These are phyloP conservation scores for Ustilago nuda DNA, from an alignment of 1,284 basidiomycete species.

Conservation along the genomic window DNA sequence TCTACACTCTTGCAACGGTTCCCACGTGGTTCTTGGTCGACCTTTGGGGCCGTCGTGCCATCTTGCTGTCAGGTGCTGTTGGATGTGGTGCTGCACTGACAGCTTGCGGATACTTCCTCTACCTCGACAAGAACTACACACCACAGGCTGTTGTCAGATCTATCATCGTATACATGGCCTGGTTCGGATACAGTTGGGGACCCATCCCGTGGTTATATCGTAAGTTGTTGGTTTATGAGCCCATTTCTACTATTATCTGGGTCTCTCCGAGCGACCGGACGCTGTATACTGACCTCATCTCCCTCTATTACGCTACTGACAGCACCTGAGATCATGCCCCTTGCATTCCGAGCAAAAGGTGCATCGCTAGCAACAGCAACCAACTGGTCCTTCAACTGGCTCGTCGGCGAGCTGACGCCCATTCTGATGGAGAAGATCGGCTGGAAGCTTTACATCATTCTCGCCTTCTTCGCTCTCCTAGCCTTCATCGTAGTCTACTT, in stretches of 20 bases:
- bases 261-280: too few relatives aligned
- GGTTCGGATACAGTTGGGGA: constrained; percentile 80
- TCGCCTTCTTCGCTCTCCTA: constrained; percentile 91
- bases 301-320: neutral
- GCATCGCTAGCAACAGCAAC: constrained; percentile 72
- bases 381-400: constrained; percentile 76
- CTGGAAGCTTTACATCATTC: constrained; percentile 96
- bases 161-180: constrained; percentile 90
- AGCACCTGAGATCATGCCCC: constrained; percentile 76
- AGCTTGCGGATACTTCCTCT: constrained; percentile 92
- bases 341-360: constrained; percentile 77
- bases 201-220: constrained; percentile 85
- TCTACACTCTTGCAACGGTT: constrained; percentile 75
- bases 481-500: constrained; percentile 76
- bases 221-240: neutral
- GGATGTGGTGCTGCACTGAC: constrained; percentile 78
- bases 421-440: constrained; percentile 87
- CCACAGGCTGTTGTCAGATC: constrained; percentile 90
- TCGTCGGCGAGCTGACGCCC: constrained; percentile 90
- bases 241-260: neutral
- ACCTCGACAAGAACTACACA: constrained; percentile 77
- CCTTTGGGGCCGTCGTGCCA: constrained; percentile 86
- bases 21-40: constrained; percentile 94
- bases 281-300: neutral
- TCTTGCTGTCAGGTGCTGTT: constrained; percentile 91